These are phyloP conservation scores for Hyphopichia burtonii DNA, from an alignment of 1,139 yeast genomes.

Conservation along the genomic window DNA sequence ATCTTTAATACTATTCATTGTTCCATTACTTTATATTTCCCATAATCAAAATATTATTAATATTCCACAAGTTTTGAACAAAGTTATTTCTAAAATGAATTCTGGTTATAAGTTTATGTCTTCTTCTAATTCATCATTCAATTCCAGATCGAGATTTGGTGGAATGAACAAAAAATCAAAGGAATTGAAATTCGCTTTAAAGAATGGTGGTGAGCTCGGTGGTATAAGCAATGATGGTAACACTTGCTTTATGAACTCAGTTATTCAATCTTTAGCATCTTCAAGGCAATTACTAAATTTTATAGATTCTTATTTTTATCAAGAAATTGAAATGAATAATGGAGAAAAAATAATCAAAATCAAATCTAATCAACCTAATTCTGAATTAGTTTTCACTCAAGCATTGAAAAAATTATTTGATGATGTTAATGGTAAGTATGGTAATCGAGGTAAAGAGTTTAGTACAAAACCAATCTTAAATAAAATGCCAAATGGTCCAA, in stretches of 20 bases:
- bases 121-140: not conserved
- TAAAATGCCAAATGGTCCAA: slow-evolving; percentile 78
- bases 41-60: slow-evolving; percentile 5
- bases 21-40: slow-evolving; percentile 3
- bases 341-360: slow-evolving; percentile 19
- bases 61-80: slow-evolving; percentile 12
- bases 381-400: slow-evolving; percentile 48
- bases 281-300: slow-evolving; percentile 61
- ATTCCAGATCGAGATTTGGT: slow-evolving; percentile 10
- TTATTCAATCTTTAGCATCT: slow-evolving; percentile 79
- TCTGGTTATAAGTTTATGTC: slow-evolving; percentile 10
- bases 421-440: slow-evolving; percentile 58
- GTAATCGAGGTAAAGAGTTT: slow-evolving; percentile 55
- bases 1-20: not conserved
- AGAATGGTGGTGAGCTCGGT: slow-evolving; percentile 72
- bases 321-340: slow-evolving; percentile 19
- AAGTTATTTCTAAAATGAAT: slow-evolving; percentile 13
- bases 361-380: slow-evolving; percentile 30
- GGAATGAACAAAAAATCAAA: slow-evolving; percentile 17
- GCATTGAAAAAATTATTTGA: slow-evolving; percentile 51
- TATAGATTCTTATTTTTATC: slow-evolving; percentile 45
- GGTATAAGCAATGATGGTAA: slow-evolving; percentile 89
- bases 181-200: slow-evolving; percentile 39
- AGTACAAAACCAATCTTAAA: slow-evolving; percentile 64
- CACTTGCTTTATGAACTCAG: slow-evolving; percentile 92